Conservation (phyloP, 2,329 filamentous ascomycete species). For the Thelonectria olida region DNA sequence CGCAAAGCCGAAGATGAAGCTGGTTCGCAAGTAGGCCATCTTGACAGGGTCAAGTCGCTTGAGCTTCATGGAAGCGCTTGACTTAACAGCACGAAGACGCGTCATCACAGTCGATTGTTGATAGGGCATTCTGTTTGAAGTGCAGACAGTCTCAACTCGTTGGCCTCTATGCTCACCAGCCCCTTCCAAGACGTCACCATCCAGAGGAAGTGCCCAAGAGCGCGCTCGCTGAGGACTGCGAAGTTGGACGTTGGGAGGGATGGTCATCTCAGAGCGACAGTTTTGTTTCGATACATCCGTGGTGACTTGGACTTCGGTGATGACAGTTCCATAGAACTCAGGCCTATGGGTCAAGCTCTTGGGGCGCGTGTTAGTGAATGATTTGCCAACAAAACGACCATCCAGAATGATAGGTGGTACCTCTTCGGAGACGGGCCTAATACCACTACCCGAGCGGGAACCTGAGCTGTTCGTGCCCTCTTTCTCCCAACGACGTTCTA, state of each 20-base stretch:
- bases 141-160: slow-evolving; percentile 43
- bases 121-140: slow-evolving; percentile 34
- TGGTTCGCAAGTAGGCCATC: slow-evolving; percentile 67
- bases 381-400: background rate
- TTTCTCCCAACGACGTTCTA: slow-evolving; percentile 36
- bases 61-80: slow-evolving; percentile 44
- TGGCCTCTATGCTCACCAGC: slow-evolving; percentile 26
- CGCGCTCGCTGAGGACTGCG: slow-evolving; percentile 29
- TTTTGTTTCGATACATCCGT: slow-evolving; percentile 35
- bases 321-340: slow-evolving; percentile 56
- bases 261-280: slow-evolving; percentile 1
- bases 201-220: slow-evolving; percentile 36
- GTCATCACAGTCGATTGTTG: slow-evolving; percentile 27
- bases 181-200: slow-evolving; percentile 25
- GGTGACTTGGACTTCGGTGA: slow-evolving; percentile 60
- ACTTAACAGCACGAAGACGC: slow-evolving; percentile 37
- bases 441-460: slow-evolving; percentile 39
- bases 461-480: slow-evolving; percentile 25
- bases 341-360: slow-evolving; percentile 41
- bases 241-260: slow-evolving; percentile 27
- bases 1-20: slow-evolving; percentile 68
- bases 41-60: slow-evolving; percentile 62
- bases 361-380: slow-evolving; percentile 25
- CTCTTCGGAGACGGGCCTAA: slow-evolving; percentile 47
- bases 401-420: slow-evolving; percentile 33